Conservation (phyloP, 768 basidiomycete genomes). For the Xerocomus potaroensis region DNA sequence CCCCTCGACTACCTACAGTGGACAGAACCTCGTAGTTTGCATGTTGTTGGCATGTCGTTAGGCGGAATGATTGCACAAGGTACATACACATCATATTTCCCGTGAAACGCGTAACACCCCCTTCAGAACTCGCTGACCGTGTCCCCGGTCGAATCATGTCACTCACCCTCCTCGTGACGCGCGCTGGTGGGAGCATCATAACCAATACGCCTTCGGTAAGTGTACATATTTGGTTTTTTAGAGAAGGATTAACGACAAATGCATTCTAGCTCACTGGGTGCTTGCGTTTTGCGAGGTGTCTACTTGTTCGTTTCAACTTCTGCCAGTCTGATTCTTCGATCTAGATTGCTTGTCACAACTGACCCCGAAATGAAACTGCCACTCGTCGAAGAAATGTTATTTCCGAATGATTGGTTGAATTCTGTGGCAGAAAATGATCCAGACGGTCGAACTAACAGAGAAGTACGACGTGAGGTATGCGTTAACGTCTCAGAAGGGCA, state of each 20-base stretch:
- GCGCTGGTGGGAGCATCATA: slow-evolving; percentile 55
- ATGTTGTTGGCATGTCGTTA: slow-evolving; percentile 71
- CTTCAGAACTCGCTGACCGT: slow-evolving; percentile 58
- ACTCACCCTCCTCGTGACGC: slow-evolving; percentile 65
- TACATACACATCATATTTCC: slow-evolving; percentile 19
- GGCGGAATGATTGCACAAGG: slow-evolving; percentile 87
- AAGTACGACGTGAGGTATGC: slow-evolving; percentile 53
- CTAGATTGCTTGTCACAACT: slow-evolving; percentile 33
- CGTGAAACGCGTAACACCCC: neutral
- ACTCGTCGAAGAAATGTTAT: slow-evolving; percentile 54
- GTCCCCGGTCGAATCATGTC: slow-evolving; percentile 67
- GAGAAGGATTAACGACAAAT: neutral
- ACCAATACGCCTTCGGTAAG: slow-evolving; percentile 63
- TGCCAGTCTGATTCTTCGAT: slow-evolving; percentile 5
- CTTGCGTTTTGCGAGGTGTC: slow-evolving; percentile 33
- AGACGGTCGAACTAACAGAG: slow-evolving; percentile 57
- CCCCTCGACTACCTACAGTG: slow-evolving; percentile 71
- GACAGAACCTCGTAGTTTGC: slow-evolving; percentile 56
- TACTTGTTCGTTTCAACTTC: neutral
- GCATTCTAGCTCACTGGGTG: slow-evolving; percentile 38
- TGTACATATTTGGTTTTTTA: neutral
- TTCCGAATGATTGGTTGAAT: slow-evolving; percentile 58
- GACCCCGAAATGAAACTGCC: slow-evolving; percentile 48
- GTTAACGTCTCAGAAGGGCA: neutral
- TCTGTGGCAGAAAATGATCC: slow-evolving; percentile 48